A percentile compares a stretch with the other conserved stretches of the same genome.
phyloP scores from a whole-genome alignment of 1,139 yeast genomes.

The Candida tropicalis region DNA sequence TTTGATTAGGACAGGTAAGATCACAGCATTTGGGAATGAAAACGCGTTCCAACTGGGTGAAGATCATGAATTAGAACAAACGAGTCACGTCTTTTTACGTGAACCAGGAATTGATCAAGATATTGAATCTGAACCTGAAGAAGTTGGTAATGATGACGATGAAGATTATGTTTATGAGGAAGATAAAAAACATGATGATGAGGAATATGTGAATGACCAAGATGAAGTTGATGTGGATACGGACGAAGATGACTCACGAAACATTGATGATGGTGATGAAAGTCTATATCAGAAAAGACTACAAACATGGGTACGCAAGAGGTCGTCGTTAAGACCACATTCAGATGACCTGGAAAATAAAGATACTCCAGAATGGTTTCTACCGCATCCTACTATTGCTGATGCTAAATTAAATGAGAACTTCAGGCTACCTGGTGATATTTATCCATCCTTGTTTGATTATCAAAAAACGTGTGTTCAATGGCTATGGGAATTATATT shows the following conservation, averaged over 20 bases:
- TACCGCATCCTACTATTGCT: slow-evolving; percentile 75
- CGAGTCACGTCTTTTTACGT: slow-evolving; percentile 37
- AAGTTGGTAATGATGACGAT: slow-evolving; percentile 10
- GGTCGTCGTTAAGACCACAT: slow-evolving; percentile 39
- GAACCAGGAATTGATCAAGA: slow-evolving; percentile 41
- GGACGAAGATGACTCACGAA: slow-evolving; percentile 21
- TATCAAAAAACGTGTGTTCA: slow-evolving; percentile 93
- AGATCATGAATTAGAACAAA: slow-evolving; percentile 13
- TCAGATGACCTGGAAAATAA: slow-evolving; percentile 23
- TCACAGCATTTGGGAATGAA: slow-evolving; percentile 88
- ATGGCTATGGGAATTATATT: slow-evolving; percentile 78
- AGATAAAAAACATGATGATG: slow-evolving; percentile 20
- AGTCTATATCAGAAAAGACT: slow-evolving; percentile 59
- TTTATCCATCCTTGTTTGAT: slow-evolving; percentile 82
- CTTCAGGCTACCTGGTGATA: slow-evolving; percentile 86
- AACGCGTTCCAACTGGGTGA: slow-evolving; percentile 49
- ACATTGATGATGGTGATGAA: slow-evolving; percentile 83
- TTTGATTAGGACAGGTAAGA: slow-evolving; percentile 84
- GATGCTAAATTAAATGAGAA: slow-evolving; percentile 74
- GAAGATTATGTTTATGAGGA: slow-evolving; percentile 6
- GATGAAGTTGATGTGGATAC: slow-evolving; percentile 17
- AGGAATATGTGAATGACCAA: slow-evolving; percentile 15
- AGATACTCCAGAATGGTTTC: slow-evolving; percentile 61
- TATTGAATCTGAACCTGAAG: slow-evolving; percentile 9
- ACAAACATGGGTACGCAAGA: slow-evolving; percentile 54